A percentile compares a stretch with the other conserved stretches of the same genome.
Evolutionary conservation across 768 basidiomycete species (phyloP).

Genomic region (Daedaleopsis sinensis): DNA sequence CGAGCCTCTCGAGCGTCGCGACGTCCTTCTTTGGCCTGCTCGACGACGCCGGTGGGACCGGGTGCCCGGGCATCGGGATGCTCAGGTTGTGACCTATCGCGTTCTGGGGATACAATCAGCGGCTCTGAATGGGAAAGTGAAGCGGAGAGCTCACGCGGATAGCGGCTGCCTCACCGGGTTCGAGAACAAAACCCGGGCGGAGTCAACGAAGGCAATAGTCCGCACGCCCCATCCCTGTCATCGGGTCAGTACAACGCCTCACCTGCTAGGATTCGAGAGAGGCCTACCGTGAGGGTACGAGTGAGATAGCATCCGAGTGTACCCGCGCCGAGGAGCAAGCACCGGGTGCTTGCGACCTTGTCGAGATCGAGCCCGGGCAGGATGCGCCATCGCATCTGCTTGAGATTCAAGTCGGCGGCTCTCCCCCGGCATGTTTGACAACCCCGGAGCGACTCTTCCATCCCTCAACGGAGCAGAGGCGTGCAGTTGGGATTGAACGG

Average conservation of each 20-base stretch:
- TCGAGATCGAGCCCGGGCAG: conserved; percentile 88
- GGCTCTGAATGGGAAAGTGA: neutral
- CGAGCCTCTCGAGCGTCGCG: conserved; percentile 68
- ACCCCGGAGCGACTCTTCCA: conserved; percentile 72
- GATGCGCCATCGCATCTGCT: conserved; percentile 98
- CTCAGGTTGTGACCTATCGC: conserved; percentile 76
- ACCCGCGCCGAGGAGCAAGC: conserved; percentile 90
- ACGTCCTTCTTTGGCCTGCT: conserved; percentile 71
- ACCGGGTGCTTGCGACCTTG: conserved; percentile 76
- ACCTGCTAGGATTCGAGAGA: too few species aligned
- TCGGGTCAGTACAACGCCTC: neutral
- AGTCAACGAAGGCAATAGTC: conserved; percentile 92
- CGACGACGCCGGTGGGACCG: conserved; percentile 65
- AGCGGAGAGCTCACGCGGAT: conserved; percentile 68
- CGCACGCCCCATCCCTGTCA: conserved; percentile 78
- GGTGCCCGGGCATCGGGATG: conserved; percentile 98
- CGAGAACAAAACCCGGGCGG: conserved; percentile 89
- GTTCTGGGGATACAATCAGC: conserved; percentile 53
- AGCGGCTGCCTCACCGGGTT: conserved; percentile 98
- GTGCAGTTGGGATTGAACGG: conserved; percentile 54
- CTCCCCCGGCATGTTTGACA: conserved; percentile 39
- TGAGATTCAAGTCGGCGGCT: conserved; percentile 94
- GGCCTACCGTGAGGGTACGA: conserved; percentile 83
- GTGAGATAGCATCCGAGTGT: conserved; percentile 97
- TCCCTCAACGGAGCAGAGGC: conserved; percentile 28